A percentile compares a stretch with the other conserved stretches of the same genome.
Evolutionary conservation across 495 filamentous ascomycete species (phyloP).

Genomic region (Elaphomyces granulatus): DNA sequence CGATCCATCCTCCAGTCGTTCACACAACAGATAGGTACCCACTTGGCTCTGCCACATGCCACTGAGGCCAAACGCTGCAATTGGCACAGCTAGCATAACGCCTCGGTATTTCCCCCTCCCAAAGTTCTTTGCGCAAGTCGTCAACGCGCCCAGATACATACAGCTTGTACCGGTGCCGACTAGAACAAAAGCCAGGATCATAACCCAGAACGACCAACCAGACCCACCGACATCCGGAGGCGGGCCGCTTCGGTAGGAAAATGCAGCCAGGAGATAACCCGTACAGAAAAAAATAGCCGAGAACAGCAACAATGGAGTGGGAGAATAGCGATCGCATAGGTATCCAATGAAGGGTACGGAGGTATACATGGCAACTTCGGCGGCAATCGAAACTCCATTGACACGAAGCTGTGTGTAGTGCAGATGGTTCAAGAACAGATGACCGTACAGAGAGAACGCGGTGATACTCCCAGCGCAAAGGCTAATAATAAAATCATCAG

Average conservation of each 20-base stretch:
- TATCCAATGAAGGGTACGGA: constrained; percentile 81
- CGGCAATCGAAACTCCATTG: constrained; percentile 73
- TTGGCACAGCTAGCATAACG: constrained; percentile 75
- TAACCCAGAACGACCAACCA: constrained; percentile 61
- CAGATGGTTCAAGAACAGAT: constrained; percentile 67
- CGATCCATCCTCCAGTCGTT: constrained; percentile 41
- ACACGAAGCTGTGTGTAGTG: constrained; percentile 82
- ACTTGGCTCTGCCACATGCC: constrained; percentile 92
- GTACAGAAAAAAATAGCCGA: constrained; percentile 57
- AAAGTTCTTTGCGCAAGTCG: constrained; percentile 96
- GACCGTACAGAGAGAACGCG: constrained; percentile 83
- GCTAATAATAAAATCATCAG: constrained; percentile 17
- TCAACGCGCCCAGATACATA: constrained; percentile 79
- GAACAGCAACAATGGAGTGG: constrained; percentile 56
- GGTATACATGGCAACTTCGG: constrained; percentile 75
- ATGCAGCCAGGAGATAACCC: constrained; percentile 75
- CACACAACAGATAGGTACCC: constrained; percentile 62
- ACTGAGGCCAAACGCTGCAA: constrained; percentile 83
- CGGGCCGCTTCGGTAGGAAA: constrained; percentile 53
- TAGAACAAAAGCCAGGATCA: constrained; percentile 68
- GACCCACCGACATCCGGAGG: constrained; percentile 39
- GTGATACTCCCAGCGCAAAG: constrained; percentile 76
- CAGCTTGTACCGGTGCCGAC: constrained; percentile 70
- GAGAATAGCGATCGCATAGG: constrained; percentile 75
- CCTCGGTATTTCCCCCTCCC: constrained; percentile 76